These are phyloP conservation scores for Zymoseptoria tritici DNA, from an alignment of 2,329 filamentous ascomycete genomes.

Conservation along the genomic window DNA sequence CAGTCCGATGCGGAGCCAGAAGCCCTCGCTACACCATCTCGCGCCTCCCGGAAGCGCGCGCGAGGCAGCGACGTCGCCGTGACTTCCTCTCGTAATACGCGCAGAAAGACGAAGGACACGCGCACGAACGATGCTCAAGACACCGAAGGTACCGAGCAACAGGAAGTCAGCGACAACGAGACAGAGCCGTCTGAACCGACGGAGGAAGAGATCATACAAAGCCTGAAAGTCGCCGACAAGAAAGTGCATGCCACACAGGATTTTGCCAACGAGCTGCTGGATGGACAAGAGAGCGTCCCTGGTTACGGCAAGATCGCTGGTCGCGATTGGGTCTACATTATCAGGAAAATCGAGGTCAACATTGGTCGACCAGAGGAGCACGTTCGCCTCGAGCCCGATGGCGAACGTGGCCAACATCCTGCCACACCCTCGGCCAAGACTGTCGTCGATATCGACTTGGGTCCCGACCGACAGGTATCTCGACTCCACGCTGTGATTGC, in stretches of 20 bases:
- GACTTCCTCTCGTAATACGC: constrained; percentile 23
- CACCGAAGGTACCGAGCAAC: constrained; percentile 33
- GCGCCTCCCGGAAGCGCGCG: constrained; percentile 39
- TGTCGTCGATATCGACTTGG: constrained; percentile 74
- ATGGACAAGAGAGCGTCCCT: constrained; percentile 39
- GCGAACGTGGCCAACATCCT: constrained; percentile 17
- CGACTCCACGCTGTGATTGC: constrained; percentile 44
- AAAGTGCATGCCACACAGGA: constrained; percentile 50
- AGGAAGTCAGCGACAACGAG: constrained; percentile 32
- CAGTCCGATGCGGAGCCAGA: constrained; percentile 38
- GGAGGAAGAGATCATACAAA: constrained; percentile 38
- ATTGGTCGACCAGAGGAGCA: constrained; percentile 57
- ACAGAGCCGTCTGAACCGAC: constrained; percentile 31
- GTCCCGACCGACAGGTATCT: constrained; percentile 45
- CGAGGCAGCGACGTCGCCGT: constrained; percentile 29
- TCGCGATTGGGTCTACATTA: constrained; percentile 77
- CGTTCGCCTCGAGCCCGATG: constrained; percentile 22
- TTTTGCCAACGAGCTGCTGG: constrained; percentile 48
- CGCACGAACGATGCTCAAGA: constrained; percentile 27
- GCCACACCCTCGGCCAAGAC: constrained; percentile 31
- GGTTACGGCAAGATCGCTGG: constrained; percentile 79
- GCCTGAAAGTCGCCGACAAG: constrained; percentile 39
- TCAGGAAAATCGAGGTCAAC: constrained; percentile 65
- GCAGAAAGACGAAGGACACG: constrained; percentile 30
- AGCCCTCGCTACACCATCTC: constrained; percentile 41